Evolutionary conservation across 345 rosid genomes (phyloP), one percentile per base, ranked within the genome.

Genomic region (Abelmoschus esculentus): DNA sequence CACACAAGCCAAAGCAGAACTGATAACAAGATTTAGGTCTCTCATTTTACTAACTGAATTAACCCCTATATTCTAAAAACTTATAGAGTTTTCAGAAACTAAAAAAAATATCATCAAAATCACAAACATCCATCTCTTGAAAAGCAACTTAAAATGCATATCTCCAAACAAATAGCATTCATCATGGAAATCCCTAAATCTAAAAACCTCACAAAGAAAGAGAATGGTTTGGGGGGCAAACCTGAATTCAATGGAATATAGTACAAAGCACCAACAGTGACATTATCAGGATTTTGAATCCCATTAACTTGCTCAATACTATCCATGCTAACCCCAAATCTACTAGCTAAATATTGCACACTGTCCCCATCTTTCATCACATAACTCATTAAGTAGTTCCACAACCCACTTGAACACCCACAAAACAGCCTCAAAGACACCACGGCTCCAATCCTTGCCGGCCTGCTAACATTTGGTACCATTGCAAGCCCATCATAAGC

Each of bases 321-420:
- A 57, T 81, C 95, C 98, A 93, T 91, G 76, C 98, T 91, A 66
- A 91, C 89, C 54, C 98, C 97, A 70, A 93, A 93, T 76, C 91
- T 69, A 63, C 98, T 93, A 6, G 98, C 84, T 73, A 93, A 76
- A 6, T 97, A 89, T 65, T 86, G 91, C 74, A 93, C 83, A 61
- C 90, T 83, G 63, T 93, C 98, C 58, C 89, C 95, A 58, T 82
- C 91, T 74, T 55, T 79, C 58, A 90, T 61, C 71, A 93, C 90
- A 75, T 93, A 93, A 72, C 97, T 93, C 98, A 90, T 79, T 75
- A 93, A 84, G 71, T 93, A 93, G 81, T 90, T 93, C 98, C 97
- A 93, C 72, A 89, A 58, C 73, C 96, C 93, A 81, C 90, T 93
- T 1, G 98, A 93, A 73, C 98, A 93, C 31, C 97, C 96, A 75